phyloP scores from a whole-genome alignment of 2,329 filamentous ascomycete species.

The Epichloe hybrida region DNA sequence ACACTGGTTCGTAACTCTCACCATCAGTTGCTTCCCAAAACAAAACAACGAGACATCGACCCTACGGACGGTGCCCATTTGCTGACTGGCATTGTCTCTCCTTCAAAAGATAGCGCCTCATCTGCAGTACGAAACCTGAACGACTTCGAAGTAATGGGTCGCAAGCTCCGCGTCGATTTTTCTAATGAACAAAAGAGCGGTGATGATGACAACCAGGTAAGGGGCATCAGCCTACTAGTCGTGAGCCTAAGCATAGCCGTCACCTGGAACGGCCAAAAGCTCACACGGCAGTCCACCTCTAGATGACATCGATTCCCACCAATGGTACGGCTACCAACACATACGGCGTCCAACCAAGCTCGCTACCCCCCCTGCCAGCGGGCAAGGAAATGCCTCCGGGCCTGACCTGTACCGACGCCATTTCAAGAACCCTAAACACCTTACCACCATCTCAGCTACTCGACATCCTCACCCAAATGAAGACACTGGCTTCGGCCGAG shows the following conservation, averaged over 20 bases:
- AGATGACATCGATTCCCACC: constrained; percentile 14
- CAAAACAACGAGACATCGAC: background rate
- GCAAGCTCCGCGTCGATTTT: constrained; percentile 90
- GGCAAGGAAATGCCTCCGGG: constrained; percentile 75
- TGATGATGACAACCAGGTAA: constrained; percentile 31
- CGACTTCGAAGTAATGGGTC: constrained; percentile 87
- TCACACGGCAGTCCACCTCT: background rate
- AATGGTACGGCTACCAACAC: constrained; percentile 20
- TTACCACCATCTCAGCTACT: constrained; percentile 80
- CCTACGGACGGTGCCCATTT: background rate
- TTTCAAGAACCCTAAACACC: constrained; percentile 78
- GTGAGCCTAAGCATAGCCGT: background rate
- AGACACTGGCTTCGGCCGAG: constrained; percentile 69
- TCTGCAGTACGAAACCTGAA: constrained; percentile 93
- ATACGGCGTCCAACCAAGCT: constrained; percentile 27
- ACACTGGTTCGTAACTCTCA: constrained; percentile 48
- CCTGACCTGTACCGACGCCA: constrained; percentile 75
- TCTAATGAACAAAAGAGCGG: constrained; percentile 78
- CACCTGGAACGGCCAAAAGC: background rate
- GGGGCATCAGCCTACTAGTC: background rate
- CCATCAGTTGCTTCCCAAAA: background rate
- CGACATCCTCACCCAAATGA: constrained; percentile 90
- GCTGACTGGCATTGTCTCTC: constrained; percentile 8
- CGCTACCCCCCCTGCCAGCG: constrained; percentile 67
- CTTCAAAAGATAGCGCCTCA: constrained; percentile 54